Conservation (phyloP, 177 flowering plant genomes). For the Tripterygium wilfordii region DNA sequence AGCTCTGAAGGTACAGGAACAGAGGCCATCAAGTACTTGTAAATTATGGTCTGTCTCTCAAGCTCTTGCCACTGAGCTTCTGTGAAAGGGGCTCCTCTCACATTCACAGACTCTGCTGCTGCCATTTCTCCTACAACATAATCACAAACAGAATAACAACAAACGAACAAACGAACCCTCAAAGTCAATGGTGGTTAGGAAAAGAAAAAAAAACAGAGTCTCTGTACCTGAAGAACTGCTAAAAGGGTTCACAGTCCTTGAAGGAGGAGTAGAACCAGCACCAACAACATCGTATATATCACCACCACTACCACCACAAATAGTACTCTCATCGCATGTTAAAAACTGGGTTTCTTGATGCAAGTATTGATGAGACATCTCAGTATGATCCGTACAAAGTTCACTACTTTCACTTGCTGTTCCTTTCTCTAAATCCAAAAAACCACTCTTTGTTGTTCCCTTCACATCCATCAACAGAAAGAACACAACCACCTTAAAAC, state of each 20-base stretch:
- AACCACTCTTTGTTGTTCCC: no score
- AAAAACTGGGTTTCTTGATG: no score
- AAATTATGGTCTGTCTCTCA: constrained; percentile 69
- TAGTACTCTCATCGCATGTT: no score
- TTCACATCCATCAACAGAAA: no score
- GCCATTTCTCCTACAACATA: constrained; percentile 29
- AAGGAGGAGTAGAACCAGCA: constrained; percentile 8
- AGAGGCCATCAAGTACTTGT: constrained; percentile 70
- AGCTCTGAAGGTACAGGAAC: constrained; percentile 75
- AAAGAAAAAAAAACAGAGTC: neutral
- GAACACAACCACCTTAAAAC: no score
- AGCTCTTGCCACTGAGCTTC: constrained; percentile 71
- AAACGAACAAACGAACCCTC: neutral
- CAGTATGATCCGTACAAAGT: no score
- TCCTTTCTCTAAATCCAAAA: no score
- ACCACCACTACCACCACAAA: constrained; percentile 8
- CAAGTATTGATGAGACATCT: no score
- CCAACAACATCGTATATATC: constrained; percentile 36
- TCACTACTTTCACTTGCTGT: no score
- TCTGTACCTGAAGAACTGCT: constrained; percentile 36
- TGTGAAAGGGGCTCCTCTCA: constrained; percentile 48
- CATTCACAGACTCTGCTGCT: constrained; percentile 15
- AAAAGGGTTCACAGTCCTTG: constrained; percentile 7
- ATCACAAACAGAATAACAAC: constrained; percentile 2
- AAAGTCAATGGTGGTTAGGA: no score